These are phyloP conservation scores for Pythium oligandrum DNA, from an alignment of 352 stramenopile species.

Conservation along the genomic window DNA sequence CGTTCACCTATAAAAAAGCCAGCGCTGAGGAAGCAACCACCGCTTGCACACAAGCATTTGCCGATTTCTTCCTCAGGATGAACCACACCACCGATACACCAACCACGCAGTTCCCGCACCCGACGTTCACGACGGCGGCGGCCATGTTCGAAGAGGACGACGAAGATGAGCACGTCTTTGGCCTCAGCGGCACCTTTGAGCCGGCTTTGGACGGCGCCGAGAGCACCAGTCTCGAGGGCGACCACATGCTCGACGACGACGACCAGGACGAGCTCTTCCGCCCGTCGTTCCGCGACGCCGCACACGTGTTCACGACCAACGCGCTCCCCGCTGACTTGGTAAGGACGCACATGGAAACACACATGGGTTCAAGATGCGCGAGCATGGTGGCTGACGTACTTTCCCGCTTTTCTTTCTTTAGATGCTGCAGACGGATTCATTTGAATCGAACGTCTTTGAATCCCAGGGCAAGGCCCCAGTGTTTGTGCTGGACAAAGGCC, in stretches of 20 bases:
- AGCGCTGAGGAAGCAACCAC: no score
- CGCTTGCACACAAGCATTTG: no score
- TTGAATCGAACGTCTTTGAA: constrained; percentile 19
- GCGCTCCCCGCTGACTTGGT: constrained; percentile 1
- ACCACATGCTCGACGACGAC: constrained; percentile 3
- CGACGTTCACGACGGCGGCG: no score
- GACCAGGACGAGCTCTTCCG: constrained; percentile 8
- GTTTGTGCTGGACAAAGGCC: constrained; percentile 21
- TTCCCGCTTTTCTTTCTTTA: constrained; percentile 2
- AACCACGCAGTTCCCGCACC: no score
- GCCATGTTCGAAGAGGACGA: neutral
- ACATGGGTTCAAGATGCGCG: neutral
- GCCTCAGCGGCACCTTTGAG: no score
- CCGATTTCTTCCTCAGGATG: no score
- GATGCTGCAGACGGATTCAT: constrained; percentile 4
- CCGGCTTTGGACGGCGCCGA: no score
- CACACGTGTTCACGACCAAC: constrained; percentile 37
- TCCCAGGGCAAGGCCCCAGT: constrained; percentile 16
- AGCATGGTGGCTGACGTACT: constrained; percentile 1
- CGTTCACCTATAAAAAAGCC: no score
- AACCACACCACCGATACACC: no score
- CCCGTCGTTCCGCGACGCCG: constrained; percentile 37
- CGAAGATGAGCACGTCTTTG: constrained; percentile 3
- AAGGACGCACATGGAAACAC: neutral
- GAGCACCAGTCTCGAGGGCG: neutral